Base-by-base conservation (phyloP, 495 filamentous ascomycete species). In the Cercophora scortea region DNA sequence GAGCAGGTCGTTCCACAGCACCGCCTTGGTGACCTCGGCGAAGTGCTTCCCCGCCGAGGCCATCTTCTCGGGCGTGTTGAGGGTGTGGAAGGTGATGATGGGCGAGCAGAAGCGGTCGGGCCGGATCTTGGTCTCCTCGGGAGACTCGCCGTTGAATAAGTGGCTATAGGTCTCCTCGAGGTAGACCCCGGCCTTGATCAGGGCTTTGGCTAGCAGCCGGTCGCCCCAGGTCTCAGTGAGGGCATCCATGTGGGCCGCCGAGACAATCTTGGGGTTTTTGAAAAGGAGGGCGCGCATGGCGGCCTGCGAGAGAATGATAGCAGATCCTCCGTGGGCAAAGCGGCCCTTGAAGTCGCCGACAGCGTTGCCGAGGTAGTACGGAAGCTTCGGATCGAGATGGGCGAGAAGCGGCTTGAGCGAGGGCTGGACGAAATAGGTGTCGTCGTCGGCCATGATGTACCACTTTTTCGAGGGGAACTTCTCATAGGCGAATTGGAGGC, bases 311-410 rank as follows among this genome's bases (percentile, higher is more conserved):
- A 77, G 56, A 32, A 75, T 56, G 16, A 75, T 59, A 15, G 66
- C 68, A 6, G 73, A 76, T 7, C 74, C 73, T 8, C 74, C 74
- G 51, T 77, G 74, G 12, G 73, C 72, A 54, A 77, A 77, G 45
- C 74, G 71, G 2, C 60, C 61, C 32, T 64, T 65, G 56, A 66
- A 77, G 47, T 73, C 73, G 25, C 74, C 74, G 3, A 76, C 72
- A 3, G 72, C 69, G 45, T 74, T 77, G n/a, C 74, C 74, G n/a
- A 77, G 52, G 54, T 73, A 76, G 18, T 74, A 63, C 13, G 70
- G 65, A n/a, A 61, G 42, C 5, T 51, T 19, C 10, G 67, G 62
- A 50, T 75, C 64, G 46, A 77, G 59, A 43, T 74, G 69, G 10
- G 56, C 59, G 0, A 77, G 61, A 6, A 77, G 52, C 1, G 67